These are phyloP conservation scores for Orbilia quercus DNA, from an alignment of 2,329 filamentous ascomycete species.

Conservation along the genomic window DNA sequence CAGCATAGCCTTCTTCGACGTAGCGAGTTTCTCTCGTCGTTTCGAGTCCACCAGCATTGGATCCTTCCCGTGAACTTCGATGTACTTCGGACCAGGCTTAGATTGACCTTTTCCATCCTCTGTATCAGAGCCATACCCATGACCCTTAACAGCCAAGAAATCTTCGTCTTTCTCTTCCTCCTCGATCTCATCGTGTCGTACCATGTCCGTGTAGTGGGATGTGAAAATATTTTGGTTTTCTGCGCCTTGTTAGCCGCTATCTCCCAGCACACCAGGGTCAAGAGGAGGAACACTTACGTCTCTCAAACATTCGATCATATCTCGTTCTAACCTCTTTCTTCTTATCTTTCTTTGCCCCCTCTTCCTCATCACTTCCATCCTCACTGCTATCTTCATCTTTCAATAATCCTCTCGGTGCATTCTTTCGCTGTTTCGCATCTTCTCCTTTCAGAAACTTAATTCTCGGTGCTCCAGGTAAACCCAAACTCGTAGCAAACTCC, in stretches of 20 bases:
- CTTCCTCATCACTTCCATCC: slow-evolving; percentile 65
- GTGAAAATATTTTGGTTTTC: slow-evolving; percentile 91
- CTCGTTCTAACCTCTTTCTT: slow-evolving; percentile 88
- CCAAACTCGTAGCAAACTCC: slow-evolving; percentile 83
- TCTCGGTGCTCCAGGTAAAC: slow-evolving; percentile 87
- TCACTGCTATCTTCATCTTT: slow-evolving; percentile 68
- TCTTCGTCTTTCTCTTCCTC: slow-evolving; percentile 72
- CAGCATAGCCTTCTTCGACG: slow-evolving; percentile 91
- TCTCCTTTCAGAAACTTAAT: slow-evolving; percentile 94
- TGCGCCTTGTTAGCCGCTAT: slow-evolving; percentile 29
- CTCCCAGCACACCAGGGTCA: background rate
- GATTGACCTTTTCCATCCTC: slow-evolving; percentile 62
- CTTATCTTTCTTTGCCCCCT: slow-evolving; percentile 67
- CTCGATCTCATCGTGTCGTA: slow-evolving; percentile 68
- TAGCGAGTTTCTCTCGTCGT: slow-evolving; percentile 92
- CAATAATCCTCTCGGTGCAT: slow-evolving; percentile 77
- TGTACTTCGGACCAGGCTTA: slow-evolving; percentile 67
- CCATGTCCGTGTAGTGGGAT: slow-evolving; percentile 90
- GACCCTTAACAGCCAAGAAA: slow-evolving; percentile 88
- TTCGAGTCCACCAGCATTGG: slow-evolving; percentile 91
- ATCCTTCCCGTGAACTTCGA: slow-evolving; percentile 75
- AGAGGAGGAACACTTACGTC: slow-evolving; percentile 67
- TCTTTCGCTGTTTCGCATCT: slow-evolving; percentile 86
- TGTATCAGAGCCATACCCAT: slow-evolving; percentile 76
- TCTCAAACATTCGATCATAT: slow-evolving; percentile 97